Base-by-base conservation (phyloP, 2,329 filamentous ascomycete genomes). In the Escovopsis weberi region DNA sequence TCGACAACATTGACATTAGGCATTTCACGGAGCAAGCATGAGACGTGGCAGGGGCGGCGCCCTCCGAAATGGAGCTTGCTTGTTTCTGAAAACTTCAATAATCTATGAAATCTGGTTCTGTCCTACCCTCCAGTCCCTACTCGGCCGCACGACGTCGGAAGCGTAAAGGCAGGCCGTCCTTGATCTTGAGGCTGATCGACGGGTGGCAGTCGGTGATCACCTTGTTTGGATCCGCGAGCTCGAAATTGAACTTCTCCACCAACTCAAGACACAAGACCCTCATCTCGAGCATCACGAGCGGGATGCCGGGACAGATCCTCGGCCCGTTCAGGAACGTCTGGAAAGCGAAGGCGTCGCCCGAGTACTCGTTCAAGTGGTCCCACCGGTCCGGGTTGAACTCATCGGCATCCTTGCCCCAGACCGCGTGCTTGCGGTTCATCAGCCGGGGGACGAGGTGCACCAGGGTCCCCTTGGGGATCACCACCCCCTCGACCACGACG, bases 321-420 rank as follows among this genome's bases (percentile, higher is more conserved):
- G 53, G 54, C 11, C 55, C 55, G 30, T 58, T 53, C n/a, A 56
- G 41, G 50, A 58, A 58, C 2, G 54, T 57, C 53, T 56, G 56
- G 47, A 54, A 58, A 26, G 55, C 55, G 41, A 63, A 62, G 32
- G 59, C 49, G 1, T 58, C 61, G 49, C 57, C 61, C 0, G 59
- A 59, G 11, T 10, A 5, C 34, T 54, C 48, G 5, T 61, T 60
- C 4, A 63, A 49, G 12, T 60, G 50, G 37, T 62, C 59, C 64
- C 64, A 66, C 5, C 64, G 59, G 45, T 66, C 62, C 1, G 64
- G 64, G 44, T 65, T 58, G 46, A 67, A 66, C 32, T 55, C 49
- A 43, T 63, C 56, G 4, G 63, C 64, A 2, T 53, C 59, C 0
- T 58, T 53, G 18, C 64, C 63, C 63, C 64, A 67, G 51, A 61